Conservation (phyloP, 805 yeast genomes). For the Candida nanaspora region DNA sequence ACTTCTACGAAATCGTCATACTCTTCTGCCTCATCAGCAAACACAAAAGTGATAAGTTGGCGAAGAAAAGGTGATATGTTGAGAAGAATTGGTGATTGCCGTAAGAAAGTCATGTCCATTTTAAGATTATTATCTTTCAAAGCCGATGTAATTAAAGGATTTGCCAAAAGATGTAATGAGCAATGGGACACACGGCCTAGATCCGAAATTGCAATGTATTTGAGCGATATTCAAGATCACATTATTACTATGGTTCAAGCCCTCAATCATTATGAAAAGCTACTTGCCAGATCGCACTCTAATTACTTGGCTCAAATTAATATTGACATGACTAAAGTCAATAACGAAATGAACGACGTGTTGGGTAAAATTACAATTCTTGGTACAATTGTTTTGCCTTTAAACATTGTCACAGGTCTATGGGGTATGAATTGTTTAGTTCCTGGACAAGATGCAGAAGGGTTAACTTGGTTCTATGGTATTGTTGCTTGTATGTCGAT, state of each 20-base stretch:
- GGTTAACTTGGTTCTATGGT: constrained; percentile 59
- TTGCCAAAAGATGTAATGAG: constrained; percentile 85
- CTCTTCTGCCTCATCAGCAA: constrained; percentile 28
- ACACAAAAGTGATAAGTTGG: constrained; percentile 57
- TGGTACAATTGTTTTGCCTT: constrained; percentile 92
- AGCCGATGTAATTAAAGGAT: constrained; percentile 96
- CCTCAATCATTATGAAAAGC: constrained; percentile 88
- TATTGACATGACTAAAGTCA: constrained; percentile 95
- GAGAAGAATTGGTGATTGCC: constrained; percentile 89
- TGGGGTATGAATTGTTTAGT: constrained; percentile 99
- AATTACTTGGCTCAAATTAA: constrained; percentile 95
- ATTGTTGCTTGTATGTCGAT: constrained; percentile 39
- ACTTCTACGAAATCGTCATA: constrained; percentile 12
- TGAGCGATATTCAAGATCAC: constrained; percentile 97
- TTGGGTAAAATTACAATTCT: constrained; percentile 86
- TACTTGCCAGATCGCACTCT: constrained; percentile 90
- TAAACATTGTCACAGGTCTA: constrained; percentile 90
- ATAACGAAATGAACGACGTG: constrained; percentile 95
- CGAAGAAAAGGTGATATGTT: constrained; percentile 91
- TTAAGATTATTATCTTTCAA: constrained; percentile 79
- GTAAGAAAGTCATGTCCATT: constrained; percentile 90
- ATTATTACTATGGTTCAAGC: constrained; percentile 96
- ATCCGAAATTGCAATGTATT: constrained; percentile 85
- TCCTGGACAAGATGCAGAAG: constrained; percentile 77
- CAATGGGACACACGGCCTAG: constrained; percentile 74